phyloP scores from a whole-genome alignment of 495 filamentous ascomycete species.

The Podospora pseudopauciseta region DNA sequence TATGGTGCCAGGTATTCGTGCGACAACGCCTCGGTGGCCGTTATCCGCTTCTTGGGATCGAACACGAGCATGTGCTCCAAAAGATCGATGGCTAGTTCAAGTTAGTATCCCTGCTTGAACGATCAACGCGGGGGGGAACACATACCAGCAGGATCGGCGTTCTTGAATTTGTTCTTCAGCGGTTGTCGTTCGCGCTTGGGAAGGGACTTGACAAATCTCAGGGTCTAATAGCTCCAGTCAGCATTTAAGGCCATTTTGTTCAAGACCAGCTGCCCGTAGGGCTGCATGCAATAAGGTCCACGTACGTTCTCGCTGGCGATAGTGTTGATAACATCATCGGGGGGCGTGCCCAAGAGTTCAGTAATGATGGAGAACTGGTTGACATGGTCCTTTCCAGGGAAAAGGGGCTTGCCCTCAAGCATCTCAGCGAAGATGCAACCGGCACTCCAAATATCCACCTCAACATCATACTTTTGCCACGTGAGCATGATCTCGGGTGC shows the following conservation, averaged over 20 bases:
- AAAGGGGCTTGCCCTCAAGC: constrained; percentile 96
- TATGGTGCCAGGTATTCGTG: constrained; percentile 95
- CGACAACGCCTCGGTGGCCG: constrained; percentile 75
- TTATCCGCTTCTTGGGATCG: constrained; percentile 87
- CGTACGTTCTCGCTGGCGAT: constrained; percentile 97
- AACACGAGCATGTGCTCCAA: constrained; percentile 97
- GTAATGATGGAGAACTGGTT: constrained; percentile 99
- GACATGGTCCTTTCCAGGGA: constrained; percentile 98
- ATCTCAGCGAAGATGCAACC: constrained; percentile 99
- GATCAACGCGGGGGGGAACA: not conserved
- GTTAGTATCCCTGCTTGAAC: constrained; percentile 8
- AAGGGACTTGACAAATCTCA: constrained; percentile 95
- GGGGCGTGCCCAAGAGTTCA: constrained; percentile 94
- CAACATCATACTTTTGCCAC: constrained; percentile 99
- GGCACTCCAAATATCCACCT: constrained; percentile 99
- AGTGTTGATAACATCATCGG: constrained; percentile 96
- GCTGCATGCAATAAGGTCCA: not conserved
- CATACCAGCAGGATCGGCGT: constrained; percentile 85
- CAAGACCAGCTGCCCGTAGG: not conserved
- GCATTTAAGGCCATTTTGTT: constrained; percentile 5
- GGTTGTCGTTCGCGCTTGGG: constrained; percentile 94
- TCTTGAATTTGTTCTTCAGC: constrained; percentile 88
- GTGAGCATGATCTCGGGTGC: constrained; percentile 99
- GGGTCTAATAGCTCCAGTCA: constrained; percentile 56
- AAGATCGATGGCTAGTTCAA: constrained; percentile 74